Base-by-base conservation (phyloP, 441 rosid genomes). In the Gossypium gossypioides region DNA sequence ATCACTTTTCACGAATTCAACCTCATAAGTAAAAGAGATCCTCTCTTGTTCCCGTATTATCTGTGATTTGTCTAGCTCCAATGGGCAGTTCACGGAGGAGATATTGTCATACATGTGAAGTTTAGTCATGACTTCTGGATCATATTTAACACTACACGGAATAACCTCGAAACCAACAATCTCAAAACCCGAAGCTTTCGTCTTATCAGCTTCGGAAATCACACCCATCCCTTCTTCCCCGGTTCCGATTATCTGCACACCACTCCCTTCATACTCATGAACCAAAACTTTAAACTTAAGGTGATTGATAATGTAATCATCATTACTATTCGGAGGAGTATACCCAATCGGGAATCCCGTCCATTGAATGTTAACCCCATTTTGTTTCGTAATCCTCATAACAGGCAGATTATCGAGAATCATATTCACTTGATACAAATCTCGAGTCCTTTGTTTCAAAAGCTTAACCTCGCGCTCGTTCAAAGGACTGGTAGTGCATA, bases 141-240 rank as follows among this genome's bases (percentile, higher is more conserved):
- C 86, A 60, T 89, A 77, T 80, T 77, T 86, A 57, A 95, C 86
- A 78, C 98, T 91, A 74, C 98, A 92, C 0, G 99, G 99, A 29
- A 84, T 79, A 75, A 92, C 99, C 85, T 91, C 93, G 77, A 95
- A 95, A 59, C 97, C 97, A 70, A 94, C 97, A 1, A 94, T 87
- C 91, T 86, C 94, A 81, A 72, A 92, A 8, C 96, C 99, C 44
- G 84, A 74, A 10, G 88, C 94, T 78, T 85, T 86, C 78, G 81
- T 87, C 77, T 87, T 86, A 75, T 88, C 96, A 74, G 89, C 81
- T 83, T 89, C 92, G 54, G 97, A 86, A 63, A 93, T 86, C 71
- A 93, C 86, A 78, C 93, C 96, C 84, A 89, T 72, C 65, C 96
- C 98, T 85, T 90, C 96, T 81, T 91, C 98, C 67, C 97, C 98